A percentile compares a stretch with the other conserved stretches of the same genome.
phyloP scores from a whole-genome alignment of 345 rosid species.

The Boechera divaricarpa region DNA sequence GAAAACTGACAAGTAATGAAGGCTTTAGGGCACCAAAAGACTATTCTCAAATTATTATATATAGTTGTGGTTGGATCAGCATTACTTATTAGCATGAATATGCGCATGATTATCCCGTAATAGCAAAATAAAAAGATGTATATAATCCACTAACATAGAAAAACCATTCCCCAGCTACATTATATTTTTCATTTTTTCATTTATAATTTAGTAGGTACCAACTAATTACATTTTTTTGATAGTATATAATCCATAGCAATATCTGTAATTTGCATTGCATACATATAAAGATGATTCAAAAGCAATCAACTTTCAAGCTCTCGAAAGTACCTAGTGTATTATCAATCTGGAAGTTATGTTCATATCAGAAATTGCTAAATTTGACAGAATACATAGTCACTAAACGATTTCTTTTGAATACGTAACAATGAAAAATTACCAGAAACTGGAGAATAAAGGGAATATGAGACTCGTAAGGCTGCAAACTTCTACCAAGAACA shows the following conservation, averaged over 20 bases:
- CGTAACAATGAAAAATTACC: conserved; percentile 51
- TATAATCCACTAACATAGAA: not conserved
- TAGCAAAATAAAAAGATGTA: not conserved
- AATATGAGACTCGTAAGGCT: conserved; percentile 95
- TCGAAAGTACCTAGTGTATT: not conserved
- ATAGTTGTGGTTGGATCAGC: not conserved
- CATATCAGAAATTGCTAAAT: conserved; percentile 6
- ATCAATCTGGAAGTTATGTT: conserved; percentile 9
- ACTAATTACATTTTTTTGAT: not conserved
- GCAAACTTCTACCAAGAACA: conserved; percentile 71
- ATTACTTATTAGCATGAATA: not conserved
- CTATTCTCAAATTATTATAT: not conserved
- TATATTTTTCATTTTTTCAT: not conserved
- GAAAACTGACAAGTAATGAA: conserved; percentile 13
- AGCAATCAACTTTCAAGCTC: conserved; percentile 16
- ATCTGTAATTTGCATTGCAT: not conserved
- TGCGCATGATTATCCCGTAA: not conserved
- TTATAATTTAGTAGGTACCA: not conserved
- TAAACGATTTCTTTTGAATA: conserved; percentile 14
- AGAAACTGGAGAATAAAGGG: conserved; percentile 92
- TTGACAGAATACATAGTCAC: conserved; percentile 23
- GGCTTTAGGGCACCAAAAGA: not conserved
- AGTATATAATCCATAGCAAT: not conserved
- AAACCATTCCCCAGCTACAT: not conserved
- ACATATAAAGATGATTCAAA: not conserved